Evolutionary conservation across 2,329 filamentous ascomycete species (phyloP).

Genomic region (Nemania sp.): DNA sequence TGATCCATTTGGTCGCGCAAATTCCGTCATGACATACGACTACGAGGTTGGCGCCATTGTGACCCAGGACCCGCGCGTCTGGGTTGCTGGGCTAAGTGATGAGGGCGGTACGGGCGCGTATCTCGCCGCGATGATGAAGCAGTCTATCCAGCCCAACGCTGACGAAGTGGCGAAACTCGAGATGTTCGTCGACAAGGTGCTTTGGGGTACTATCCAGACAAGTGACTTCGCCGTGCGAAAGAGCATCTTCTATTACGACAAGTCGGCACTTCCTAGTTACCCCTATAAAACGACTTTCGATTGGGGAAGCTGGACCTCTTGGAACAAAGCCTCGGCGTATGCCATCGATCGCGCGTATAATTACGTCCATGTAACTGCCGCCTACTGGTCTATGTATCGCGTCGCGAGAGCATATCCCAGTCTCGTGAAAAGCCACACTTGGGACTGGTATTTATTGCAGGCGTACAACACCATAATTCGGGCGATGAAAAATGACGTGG

Average conservation of each 20-base stretch:
- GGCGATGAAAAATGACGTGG: constrained; percentile 54
- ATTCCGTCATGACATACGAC: constrained; percentile 70
- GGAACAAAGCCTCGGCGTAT: constrained; percentile 61
- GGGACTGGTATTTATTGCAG: constrained; percentile 67
- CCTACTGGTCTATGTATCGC: constrained; percentile 70
- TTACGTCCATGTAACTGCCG: constrained; percentile 67
- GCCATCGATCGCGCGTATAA: constrained; percentile 66
- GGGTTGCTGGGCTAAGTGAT: constrained; percentile 71
- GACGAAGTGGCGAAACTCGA: constrained; percentile 66
- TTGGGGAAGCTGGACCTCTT: constrained; percentile 65
- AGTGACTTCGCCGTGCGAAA: constrained; percentile 63
- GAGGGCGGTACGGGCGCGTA: constrained; percentile 69
- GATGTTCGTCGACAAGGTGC: constrained; percentile 62
- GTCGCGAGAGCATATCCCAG: constrained; percentile 62
- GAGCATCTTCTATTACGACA: constrained; percentile 69
- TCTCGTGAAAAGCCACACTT: constrained; percentile 56
- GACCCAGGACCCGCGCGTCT: constrained; percentile 62
- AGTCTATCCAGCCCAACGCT: constrained; percentile 61
- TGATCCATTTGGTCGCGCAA: constrained; percentile 66
- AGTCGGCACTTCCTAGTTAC: constrained; percentile 56
- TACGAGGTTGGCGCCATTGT: constrained; percentile 59
- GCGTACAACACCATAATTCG: constrained; percentile 64
- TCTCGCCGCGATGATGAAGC: constrained; percentile 67
- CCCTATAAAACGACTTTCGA: constrained; percentile 58
- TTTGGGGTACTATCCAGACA: constrained; percentile 63